Base-by-base conservation (phyloP, 2,329 filamentous ascomycete genomes). In the Ustulina deusta region DNA sequence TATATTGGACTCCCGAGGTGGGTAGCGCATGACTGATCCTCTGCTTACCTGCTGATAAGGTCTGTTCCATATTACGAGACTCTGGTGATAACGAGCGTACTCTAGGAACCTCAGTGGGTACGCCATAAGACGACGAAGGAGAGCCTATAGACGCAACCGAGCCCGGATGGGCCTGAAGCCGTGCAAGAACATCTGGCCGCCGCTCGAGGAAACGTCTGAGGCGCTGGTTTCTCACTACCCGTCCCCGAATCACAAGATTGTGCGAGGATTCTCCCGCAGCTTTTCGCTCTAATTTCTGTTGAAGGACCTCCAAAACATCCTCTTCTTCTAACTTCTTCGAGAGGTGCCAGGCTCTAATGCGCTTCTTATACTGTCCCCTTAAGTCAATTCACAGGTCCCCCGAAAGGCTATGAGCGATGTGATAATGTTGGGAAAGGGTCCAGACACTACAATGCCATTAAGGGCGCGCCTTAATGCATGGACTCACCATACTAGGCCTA, bases 241-340 rank as follows among this genome's bases (percentile, higher is more conserved):
- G 79, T 2, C 79, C 80, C 34, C 80, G 78, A 25, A 82, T 80
- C 22, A 78, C 77, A 58, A 80, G 79, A 59, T 79, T 76, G 5
- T 64, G 61, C 10, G 79, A 78, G 11, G 73, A 66, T 64, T 78
- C 79, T 40, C 74, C 74, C 51, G 77, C 73, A 2, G 75, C 75
- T 17, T 81, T 79, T 46, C 77, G 79, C 38, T 82, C 78, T n/a
- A 76, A 69, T 70, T 77, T 80, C 36, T 78, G 75, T 34, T 78
- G 74, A 46, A 82, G 77, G 52, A 82, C 78, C 60, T 79, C 78
- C 27, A 81, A 69, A 3, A 82, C 79, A 64, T 82, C 81, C 34
- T 80, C 78, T 49, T 80, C 78, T 69, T 81, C 81, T 58, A 82
- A 74, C 69, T 82, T 82, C 71, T 82, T 82, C 59, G 81, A 79